Base-by-base conservation (phyloP, 2,329 filamentous ascomycete species). In the Beauveria medogensis region DNA sequence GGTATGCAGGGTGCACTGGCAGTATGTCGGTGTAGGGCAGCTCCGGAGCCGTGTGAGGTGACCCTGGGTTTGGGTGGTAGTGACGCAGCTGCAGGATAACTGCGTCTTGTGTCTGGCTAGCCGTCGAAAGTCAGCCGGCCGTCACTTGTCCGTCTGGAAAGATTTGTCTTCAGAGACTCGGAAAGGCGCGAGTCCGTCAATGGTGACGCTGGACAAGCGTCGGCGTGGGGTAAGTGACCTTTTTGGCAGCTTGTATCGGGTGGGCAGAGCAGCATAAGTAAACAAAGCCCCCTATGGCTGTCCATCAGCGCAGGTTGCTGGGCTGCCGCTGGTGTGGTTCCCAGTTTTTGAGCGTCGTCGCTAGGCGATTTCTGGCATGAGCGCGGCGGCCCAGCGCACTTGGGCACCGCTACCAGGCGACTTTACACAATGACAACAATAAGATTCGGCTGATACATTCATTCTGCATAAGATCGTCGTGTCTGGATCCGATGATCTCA, bases 21-120 rank as follows among this genome's bases (percentile, higher is more conserved):
- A 44, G 53, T 56, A 52, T 61, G 59, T 61, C 59, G 59, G 59
- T 61, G 59, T 53, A 61, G 59, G 37, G 34, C 54, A 61, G 53
- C 53, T 61, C 51, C 46, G 51, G 24, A 55, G 28, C 59, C 52
- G 52, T 56, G 46, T 61, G 59, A 53, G 59, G 40, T 55, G 44
- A 37, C 28, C 14, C 46, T 37, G 44, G 20, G 43, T 26, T 60
- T 51, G 24, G 51, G 58, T 40, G 43, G 50, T 24, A 61, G 20
- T 43, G 22, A 30, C 22, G 24, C 18, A 26, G 30, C 53, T 34
- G 59, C 47, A 61, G 22, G n/a, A 60, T 55, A 22, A 28, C 26
- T 34, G 48, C 43, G 58, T 30, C 43, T 54, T 54, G 46, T 44
- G 28, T 26, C 8, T 37, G 37, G 14, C 41, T 46, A 41, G 28